Base-by-base conservation (phyloP, 2,329 filamentous ascomycete genomes). In the Nothophaeocryptopus gaeumannii region DNA sequence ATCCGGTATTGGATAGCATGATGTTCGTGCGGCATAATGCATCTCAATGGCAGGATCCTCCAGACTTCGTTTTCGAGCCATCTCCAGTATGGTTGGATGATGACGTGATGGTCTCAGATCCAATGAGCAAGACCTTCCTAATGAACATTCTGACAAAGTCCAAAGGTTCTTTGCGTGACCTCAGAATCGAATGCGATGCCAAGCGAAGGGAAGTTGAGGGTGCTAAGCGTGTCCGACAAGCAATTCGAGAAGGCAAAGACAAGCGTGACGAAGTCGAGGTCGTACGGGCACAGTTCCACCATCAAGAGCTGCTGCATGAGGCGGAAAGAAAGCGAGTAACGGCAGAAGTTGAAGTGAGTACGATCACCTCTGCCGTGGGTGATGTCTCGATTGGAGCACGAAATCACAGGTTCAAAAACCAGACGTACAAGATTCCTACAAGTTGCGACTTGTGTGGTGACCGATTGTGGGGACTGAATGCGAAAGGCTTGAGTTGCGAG, bases 401-500 rank as follows among this genome's bases (percentile, higher is more conserved):
- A 68, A 96, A 91, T 64, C 93, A 99, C 75, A 93, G 95, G 65
- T 99, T 99, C 79, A 96, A 95, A 72, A 84, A 89, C n/a, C 90
- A 97, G 66, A 97, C 93, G 0, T 99, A 97, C 78, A 97, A 97
- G 70, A 96, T 99, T 53, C 95, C 95, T 0, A 99, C 93, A 4
- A 97, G 97, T 68, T 99, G 93, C 73, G 93, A 99, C 69, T 79
- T 96, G 10, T 99, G 93, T 62, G 91, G 91, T 13, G 93, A 99
- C 67, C 83, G 93, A 26, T 96, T 99, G 67, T 99, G 93, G 93
- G 93, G 93, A 0, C 71, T 99, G 35, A 95, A 89, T 29, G 92
- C 93, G 33, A 99, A 99, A 72, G 93, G 93, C 0, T 95, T 96
- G 66, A 91, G 95, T 67, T 99, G 93, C 66, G 83, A 87, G 60